phyloP scores from a whole-genome alignment of 2,329 filamentous ascomycete genomes.

The Colletotrichum karsti region DNA sequence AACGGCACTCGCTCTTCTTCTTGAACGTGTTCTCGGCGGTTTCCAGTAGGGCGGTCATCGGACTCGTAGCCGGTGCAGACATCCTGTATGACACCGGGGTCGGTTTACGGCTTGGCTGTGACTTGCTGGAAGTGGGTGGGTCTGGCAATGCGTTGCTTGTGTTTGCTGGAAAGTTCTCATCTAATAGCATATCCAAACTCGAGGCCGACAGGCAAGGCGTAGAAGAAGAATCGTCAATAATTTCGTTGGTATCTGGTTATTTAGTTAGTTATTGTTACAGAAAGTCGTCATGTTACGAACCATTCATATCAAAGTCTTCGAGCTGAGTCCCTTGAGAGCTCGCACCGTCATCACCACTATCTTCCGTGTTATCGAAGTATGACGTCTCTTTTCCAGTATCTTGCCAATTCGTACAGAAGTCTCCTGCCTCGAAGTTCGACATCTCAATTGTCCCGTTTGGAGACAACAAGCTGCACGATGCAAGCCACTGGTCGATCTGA shows the following conservation, averaged over 20 bases:
- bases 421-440: background rate
- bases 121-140: background rate
- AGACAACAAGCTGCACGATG: background rate
- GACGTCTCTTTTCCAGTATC: background rate
- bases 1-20: constrained; percentile 3
- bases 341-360: background rate
- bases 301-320: background rate
- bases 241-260: background rate
- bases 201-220: background rate
- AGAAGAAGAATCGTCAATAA: background rate
- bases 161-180: background rate
- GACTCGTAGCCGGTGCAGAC: background rate
- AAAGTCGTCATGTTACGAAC: background rate
- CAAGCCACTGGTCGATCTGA: constrained; percentile 17
- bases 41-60: background rate
- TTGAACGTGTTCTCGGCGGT: background rate
- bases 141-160: background rate
- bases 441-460: background rate
- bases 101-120: background rate
- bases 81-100: background rate
- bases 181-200: background rate
- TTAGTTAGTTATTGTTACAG: too few species aligned
- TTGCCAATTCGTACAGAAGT: background rate
- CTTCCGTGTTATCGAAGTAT: background rate
- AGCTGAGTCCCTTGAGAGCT: constrained; percentile 1